phyloP scores from a whole-genome alignment of 2,329 filamentous ascomycete species.

The Ceratocystiopsis brevicomis region DNA sequence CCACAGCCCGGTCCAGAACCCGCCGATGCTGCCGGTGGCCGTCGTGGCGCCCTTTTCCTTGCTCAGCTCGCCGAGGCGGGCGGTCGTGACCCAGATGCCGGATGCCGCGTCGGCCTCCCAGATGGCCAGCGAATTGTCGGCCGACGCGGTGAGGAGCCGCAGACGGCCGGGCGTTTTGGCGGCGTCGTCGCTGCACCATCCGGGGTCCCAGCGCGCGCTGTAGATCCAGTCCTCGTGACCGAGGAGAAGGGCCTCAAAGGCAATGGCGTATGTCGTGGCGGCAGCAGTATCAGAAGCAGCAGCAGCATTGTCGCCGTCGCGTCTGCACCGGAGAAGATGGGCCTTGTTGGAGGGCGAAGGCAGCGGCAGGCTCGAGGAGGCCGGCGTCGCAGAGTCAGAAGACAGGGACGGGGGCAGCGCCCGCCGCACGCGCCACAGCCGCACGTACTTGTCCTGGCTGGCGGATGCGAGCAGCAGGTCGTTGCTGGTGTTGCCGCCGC shows the following conservation, averaged over 20 bases:
- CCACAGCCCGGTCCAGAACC: slow-evolving; percentile 94
- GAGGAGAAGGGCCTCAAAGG: slow-evolving; percentile 81
- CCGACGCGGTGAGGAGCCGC: slow-evolving; percentile 73
- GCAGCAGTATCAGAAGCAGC: too few relatives aligned
- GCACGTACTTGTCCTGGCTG: slow-evolving; percentile 93
- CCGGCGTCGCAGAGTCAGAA: neutral
- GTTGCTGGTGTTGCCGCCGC: slow-evolving; percentile 14
- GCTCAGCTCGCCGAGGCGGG: slow-evolving; percentile 81
- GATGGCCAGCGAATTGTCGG: slow-evolving; percentile 83
- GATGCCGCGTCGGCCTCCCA: slow-evolving; percentile 75
- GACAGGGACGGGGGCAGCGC: too few relatives aligned
- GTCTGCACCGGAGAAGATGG: slow-evolving; percentile 47
- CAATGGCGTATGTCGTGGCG: slow-evolving; percentile 48
- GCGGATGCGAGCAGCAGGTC: slow-evolving; percentile 78
- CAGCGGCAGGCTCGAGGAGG: slow-evolving; percentile 39
- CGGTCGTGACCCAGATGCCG: slow-evolving; percentile 77
- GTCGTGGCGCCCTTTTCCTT: slow-evolving; percentile 90
- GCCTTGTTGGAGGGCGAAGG: slow-evolving; percentile 74
- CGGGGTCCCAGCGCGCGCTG: slow-evolving; percentile 53
- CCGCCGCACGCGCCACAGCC: slow-evolving; percentile 62
- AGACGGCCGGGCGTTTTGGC: slow-evolving; percentile 20
- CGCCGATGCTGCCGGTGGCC: slow-evolving; percentile 85
- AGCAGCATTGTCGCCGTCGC: slow-evolving; percentile 4
- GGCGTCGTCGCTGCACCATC: too few relatives aligned
- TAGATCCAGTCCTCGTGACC: slow-evolving; percentile 99